These are phyloP conservation scores for Dryadomyces quercivorus DNA, from an alignment of 2,329 filamentous ascomycete genomes.

Conservation along the genomic window DNA sequence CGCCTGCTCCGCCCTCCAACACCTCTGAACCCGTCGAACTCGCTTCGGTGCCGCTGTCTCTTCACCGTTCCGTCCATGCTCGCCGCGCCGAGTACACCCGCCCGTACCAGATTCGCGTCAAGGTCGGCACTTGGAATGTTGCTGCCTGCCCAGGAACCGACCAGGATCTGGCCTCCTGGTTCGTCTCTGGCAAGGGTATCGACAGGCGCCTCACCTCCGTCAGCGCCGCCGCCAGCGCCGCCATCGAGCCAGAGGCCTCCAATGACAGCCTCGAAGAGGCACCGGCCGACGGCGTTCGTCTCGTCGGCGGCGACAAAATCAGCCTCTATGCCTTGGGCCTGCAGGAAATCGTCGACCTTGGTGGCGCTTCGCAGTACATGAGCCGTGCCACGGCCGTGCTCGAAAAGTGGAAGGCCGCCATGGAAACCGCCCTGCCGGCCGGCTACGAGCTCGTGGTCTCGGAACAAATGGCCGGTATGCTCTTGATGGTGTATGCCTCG, in stretches of 20 bases:
- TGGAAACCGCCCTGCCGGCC: conserved; percentile 60
- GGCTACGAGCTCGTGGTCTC: conserved; percentile 68
- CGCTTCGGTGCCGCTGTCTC: conserved; percentile 38
- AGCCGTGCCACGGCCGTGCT: conserved; percentile 47
- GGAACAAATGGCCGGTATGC: conserved; percentile 75
- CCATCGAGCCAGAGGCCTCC: conserved; percentile 26
- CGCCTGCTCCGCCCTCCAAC: conserved; percentile 24
- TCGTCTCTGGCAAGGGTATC: conserved; percentile 63
- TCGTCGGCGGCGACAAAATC: conserved; percentile 55
- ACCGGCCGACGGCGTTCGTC: conserved; percentile 20
- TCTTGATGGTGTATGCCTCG: conserved; percentile 77
- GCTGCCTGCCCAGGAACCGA: conserved; percentile 75
- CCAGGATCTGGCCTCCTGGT: conserved; percentile 81
- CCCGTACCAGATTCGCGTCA: conserved; percentile 64
- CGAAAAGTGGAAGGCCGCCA: conserved; percentile 67
- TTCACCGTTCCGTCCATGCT: conserved; percentile 56
- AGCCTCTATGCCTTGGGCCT: conserved; percentile 83
- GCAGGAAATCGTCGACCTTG: conserved; percentile 85
- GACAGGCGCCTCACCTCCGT: conserved; percentile 49
- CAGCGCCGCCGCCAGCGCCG: conserved; percentile 22
- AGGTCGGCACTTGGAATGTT: conserved; percentile 93
- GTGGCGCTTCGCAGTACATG: conserved; percentile 66
- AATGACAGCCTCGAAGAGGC: conserved; percentile 28
- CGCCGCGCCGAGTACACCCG: conserved; percentile 70
- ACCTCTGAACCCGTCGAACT: conserved; percentile 31